Conservation (phyloP, 192 early-diverging fungal species). For the Backusella circina region DNA sequence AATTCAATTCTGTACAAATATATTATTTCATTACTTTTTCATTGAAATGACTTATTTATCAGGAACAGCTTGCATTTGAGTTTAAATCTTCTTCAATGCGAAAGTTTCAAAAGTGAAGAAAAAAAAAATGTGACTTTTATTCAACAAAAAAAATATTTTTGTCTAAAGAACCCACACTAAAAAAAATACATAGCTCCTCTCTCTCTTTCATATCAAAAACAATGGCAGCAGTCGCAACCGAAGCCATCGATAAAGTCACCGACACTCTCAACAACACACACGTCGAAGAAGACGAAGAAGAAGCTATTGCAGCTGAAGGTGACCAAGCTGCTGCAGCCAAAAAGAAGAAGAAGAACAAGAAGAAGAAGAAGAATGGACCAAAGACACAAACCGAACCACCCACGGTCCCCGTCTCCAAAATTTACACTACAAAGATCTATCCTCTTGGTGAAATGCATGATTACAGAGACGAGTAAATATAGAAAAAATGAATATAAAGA, state of each 20-base stretch:
- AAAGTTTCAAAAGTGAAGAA: neutral
- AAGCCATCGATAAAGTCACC: neutral
- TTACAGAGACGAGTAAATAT: conserved; percentile 77
- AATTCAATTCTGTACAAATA: no score
- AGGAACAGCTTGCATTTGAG: no score
- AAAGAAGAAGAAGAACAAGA: conserved; percentile 58
- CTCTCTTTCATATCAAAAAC: neutral
- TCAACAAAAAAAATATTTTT: neutral
- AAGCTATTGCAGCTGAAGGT: conserved; percentile 8
- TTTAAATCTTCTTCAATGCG: neutral
- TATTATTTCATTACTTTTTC: no score
- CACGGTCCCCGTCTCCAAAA: conserved; percentile 74
- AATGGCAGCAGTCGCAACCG: conserved; percentile 1
- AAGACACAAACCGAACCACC: conserved; percentile 62
- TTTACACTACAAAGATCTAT: conserved; percentile 76
- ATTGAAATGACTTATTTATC: no score
- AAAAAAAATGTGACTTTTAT: neutral
- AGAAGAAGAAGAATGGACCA: conserved; percentile 62
- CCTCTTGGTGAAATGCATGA: conserved; percentile 81
- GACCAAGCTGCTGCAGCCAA: conserved; percentile 12
- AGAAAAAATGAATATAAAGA: no score
- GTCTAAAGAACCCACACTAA: neutral
- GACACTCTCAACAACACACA: neutral
- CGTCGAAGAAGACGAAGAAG: conserved; percentile 14
- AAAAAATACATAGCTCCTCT: neutral